A percentile compares a stretch with the other conserved stretches of the same genome.
phyloP scores from a whole-genome alignment of 2,329 filamentous ascomycete genomes.

The Phyllosticta citriasiana region DNA sequence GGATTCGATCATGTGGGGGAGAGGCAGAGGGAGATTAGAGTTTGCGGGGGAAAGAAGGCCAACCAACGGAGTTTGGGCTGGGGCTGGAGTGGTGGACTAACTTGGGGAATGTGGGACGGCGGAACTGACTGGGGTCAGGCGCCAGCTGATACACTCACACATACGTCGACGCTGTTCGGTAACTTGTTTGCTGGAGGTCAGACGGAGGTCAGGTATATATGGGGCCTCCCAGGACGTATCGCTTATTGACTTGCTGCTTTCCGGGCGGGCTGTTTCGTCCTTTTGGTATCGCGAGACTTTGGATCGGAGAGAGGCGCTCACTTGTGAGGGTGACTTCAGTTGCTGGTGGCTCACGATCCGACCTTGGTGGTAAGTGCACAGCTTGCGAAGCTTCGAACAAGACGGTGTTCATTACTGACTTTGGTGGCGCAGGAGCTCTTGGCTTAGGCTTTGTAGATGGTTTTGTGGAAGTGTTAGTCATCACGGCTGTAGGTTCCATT shows the following conservation, averaged over 20 bases:
- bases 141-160: not conserved
- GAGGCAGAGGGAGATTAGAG: too few species aligned
- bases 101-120: not conserved
- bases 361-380: not conserved
- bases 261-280: too few species aligned
- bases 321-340: not conserved
- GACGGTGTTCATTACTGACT: not conserved
- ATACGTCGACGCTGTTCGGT: not conserved
- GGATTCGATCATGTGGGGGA: not conserved
- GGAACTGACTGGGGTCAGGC: not conserved
- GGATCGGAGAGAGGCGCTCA: not conserved
- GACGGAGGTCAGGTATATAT: not conserved
- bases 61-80: not conserved
- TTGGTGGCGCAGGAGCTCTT: not conserved
- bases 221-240: too few species aligned
- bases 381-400: not conserved
- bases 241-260: too few species aligned
- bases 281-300: too few species aligned
- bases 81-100: not conserved
- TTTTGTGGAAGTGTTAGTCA: not conserved
- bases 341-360: not conserved
- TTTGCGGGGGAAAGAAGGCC: not conserved
- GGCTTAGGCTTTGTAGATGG: not conserved
- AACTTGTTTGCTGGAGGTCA: not conserved
- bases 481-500: not conserved